Evolutionary conservation across 2,329 filamentous ascomycete species (phyloP).

Genomic region (Colletotrichum tropicicola): DNA sequence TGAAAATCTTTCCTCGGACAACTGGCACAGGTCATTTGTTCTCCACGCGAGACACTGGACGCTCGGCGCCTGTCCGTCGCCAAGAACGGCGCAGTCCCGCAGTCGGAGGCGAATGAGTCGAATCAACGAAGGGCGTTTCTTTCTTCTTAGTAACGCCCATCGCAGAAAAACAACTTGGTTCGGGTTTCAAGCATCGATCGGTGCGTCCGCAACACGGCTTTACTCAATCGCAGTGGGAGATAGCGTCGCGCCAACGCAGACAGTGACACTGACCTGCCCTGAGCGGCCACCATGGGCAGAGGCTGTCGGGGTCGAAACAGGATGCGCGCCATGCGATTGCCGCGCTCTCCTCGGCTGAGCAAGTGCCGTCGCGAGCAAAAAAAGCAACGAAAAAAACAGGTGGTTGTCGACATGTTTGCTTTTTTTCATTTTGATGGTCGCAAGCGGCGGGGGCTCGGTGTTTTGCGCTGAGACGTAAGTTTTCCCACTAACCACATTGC

Average conservation of each 20-base stretch:
- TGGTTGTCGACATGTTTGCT: conserved; percentile 10
- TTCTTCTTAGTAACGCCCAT: neutral
- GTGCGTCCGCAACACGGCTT: neutral
- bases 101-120: neutral
- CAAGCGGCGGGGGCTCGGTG: neutral
- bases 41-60: neutral
- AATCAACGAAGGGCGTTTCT: neutral
- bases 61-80: neutral
- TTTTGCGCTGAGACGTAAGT: conserved; percentile 26
- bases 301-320: neutral
- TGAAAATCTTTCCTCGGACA: no score
- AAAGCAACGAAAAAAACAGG: conserved; percentile 9
- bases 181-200: neutral
- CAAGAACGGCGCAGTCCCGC: neutral
- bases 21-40: neutral
- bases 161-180: neutral
- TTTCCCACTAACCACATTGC: conserved; percentile 29
- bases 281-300: conserved; percentile 6
- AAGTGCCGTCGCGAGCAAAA: neutral
- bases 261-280: neutral
- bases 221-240: neutral
- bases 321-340: neutral
- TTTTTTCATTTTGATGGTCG: conserved; percentile 1
- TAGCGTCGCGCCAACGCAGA: neutral
- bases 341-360: conserved; percentile 5